A percentile compares a stretch with the other conserved stretches of the same genome.
Evolutionary conservation across 2,329 filamentous ascomycete genomes (phyloP).

Genomic region (Bipolaris victoriae): DNA sequence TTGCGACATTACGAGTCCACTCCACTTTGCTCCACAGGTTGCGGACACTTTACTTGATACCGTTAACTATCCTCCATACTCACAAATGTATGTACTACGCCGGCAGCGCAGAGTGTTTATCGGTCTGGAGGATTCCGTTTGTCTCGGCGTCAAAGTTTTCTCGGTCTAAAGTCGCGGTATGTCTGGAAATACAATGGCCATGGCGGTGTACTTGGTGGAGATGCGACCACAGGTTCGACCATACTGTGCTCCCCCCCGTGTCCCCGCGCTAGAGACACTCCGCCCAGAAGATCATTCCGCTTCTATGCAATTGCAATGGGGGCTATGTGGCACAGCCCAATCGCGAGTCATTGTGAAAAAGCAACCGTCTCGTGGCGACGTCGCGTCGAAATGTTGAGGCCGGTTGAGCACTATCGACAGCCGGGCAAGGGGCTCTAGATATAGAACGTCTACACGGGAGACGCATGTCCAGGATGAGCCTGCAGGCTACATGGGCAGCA

Average conservation of each 20-base stretch:
- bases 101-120: not conserved
- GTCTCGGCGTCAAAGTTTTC: constrained; percentile 9
- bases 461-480: constrained; percentile 1
- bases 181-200: not conserved
- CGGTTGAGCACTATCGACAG: not conserved
- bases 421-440: not conserved
- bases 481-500: not conserved
- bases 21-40: constrained; percentile 15
- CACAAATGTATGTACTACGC: not conserved
- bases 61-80: constrained; percentile 11
- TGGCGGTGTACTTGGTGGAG: not conserved
- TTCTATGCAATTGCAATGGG: constrained; percentile 4
- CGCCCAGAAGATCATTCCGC: constrained; percentile 8
- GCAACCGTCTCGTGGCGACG: not conserved
- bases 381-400: not conserved
- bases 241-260: not conserved
- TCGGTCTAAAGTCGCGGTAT: not conserved
- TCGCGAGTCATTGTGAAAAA: constrained; percentile 10
- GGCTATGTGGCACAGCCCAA: constrained; percentile 7
- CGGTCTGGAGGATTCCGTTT: not conserved
- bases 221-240: not conserved
- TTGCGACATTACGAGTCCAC: constrained; percentile 15
- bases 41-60: constrained; percentile 14
- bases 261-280: constrained; percentile 8
- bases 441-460: not conserved